Conservation (phyloP, 164 flowering plant species). For the Kingdonia uniflora region DNA sequence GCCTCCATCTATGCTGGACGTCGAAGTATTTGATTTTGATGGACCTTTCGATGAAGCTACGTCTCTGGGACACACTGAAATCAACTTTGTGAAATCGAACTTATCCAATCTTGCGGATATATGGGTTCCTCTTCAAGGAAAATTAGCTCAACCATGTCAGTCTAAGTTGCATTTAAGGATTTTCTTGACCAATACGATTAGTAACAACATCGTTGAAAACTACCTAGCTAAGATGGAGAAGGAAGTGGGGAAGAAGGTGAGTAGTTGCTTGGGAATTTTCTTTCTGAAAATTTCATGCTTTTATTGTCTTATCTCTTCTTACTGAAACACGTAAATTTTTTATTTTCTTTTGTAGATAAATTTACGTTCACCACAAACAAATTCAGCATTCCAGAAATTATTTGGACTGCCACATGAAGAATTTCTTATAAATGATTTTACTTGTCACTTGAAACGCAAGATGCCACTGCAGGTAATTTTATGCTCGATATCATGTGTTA, state of each 20-base stretch:
- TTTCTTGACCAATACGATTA: slow-evolving; percentile 67
- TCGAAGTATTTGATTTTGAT: slow-evolving; percentile 94
- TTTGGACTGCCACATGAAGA: slow-evolving; percentile 92
- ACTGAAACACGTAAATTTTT: background rate
- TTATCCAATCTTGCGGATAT: slow-evolving; percentile 72
- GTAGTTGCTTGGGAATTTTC: background rate
- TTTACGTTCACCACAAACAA: slow-evolving; percentile 84
- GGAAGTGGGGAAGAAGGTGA: slow-evolving; percentile 91
- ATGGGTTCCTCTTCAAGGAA: slow-evolving; percentile 89
- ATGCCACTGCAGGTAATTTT: slow-evolving; percentile 80
- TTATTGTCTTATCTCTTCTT: background rate
- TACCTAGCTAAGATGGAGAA: slow-evolving; percentile 86
- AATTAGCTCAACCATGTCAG: slow-evolving; percentile 81
- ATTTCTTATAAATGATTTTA: slow-evolving; percentile 93
- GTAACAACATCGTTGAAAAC: slow-evolving; percentile 51
- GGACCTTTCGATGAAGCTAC: slow-evolving; percentile 91
- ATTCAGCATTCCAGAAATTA: slow-evolving; percentile 86
- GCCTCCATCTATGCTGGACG: slow-evolving; percentile 78
- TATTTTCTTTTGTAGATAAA: slow-evolving; percentile 40
- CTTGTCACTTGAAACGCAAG: slow-evolving; percentile 88
- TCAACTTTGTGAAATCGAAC: slow-evolving; percentile 67
- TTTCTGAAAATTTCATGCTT: background rate
- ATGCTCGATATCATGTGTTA: no score
- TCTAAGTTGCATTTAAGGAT: slow-evolving; percentile 83
- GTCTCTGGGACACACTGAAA: slow-evolving; percentile 83